Conservation (phyloP, 352 stramenopile genomes). For the Pythium brassicae region DNA sequence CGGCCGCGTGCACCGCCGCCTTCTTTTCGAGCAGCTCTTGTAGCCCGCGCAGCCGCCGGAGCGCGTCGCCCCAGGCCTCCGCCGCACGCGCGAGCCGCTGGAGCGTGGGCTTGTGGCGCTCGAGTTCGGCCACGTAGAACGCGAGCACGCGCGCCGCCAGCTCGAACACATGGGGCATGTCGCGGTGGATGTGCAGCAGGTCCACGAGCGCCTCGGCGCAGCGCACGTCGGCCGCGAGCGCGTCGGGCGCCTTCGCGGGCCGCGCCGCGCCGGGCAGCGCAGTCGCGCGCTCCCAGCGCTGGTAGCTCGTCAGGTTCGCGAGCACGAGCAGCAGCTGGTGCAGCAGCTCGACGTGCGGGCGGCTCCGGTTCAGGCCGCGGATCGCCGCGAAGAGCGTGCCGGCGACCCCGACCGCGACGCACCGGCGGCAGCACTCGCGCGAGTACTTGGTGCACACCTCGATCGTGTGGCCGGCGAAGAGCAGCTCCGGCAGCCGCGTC, state of each 20-base stretch:
- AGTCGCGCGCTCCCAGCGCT: constrained; percentile 17
- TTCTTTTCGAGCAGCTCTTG: constrained; percentile 54
- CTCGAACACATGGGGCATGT: constrained; percentile 83
- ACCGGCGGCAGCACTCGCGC: constrained; percentile 86
- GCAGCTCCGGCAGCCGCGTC: constrained; percentile 89
- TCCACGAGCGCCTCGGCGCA: constrained; percentile 90
- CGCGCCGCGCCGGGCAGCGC: constrained; percentile 2
- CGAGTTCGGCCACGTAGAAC: constrained; percentile 47
- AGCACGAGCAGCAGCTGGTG: constrained; percentile 79
- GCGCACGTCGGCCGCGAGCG: constrained; percentile 48
- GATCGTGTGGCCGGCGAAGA: constrained; percentile 90
- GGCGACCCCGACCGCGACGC: constrained; percentile 81
- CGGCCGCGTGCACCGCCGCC: constrained; percentile 43
- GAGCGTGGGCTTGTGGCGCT: constrained; percentile 14
- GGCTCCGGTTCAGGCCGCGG: constrained; percentile 91
- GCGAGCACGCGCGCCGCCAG: constrained; percentile 55
- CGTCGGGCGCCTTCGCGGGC: constrained; percentile 36
- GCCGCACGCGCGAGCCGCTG: constrained; percentile 1
- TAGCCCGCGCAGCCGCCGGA: constrained; percentile 42
- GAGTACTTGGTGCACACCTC: constrained; percentile 91
- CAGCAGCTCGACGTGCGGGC: constrained; percentile 94
- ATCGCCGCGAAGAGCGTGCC: constrained; percentile 91
- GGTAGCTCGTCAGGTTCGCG: constrained; percentile 85
- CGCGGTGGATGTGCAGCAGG: constrained; percentile 93
- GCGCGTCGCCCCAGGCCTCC: constrained; percentile 44